These are phyloP conservation scores for Monosporascus sp. DNA, from an alignment of 2,329 filamentous ascomycete species.

Conservation along the genomic window DNA sequence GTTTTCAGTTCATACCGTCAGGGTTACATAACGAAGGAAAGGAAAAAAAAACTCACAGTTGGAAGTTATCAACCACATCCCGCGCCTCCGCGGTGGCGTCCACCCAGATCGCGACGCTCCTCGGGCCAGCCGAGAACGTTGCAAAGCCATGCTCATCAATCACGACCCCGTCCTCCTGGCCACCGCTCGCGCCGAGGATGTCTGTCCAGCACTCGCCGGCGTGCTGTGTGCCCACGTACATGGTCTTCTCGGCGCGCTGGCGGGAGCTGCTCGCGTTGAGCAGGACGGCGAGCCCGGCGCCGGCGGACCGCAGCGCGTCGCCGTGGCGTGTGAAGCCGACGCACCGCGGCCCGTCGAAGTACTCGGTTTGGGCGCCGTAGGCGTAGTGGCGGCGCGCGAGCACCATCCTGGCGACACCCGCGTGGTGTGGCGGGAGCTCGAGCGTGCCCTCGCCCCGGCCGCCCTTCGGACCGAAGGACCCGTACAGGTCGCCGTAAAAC, in stretches of 20 bases:
- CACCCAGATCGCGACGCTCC: neutral
- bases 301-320: constrained; percentile 27
- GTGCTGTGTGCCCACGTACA: constrained; percentile 56
- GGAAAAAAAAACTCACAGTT: neutral
- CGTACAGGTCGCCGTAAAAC: constrained; percentile 67
- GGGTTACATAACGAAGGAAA: neutral
- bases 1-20: neutral
- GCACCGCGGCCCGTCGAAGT: constrained; percentile 52
- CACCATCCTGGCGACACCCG: constrained; percentile 51
- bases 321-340: constrained; percentile 53
- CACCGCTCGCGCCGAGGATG: constrained; percentile 35
- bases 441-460: constrained; percentile 28
- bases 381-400: constrained; percentile 61
- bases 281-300: constrained; percentile 49
- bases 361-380: constrained; percentile 59
- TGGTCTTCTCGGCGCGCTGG: constrained; percentile 42
- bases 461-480: constrained; percentile 35
- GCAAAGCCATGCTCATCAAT: neutral
- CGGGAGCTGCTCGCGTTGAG: constrained; percentile 25
- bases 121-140: neutral
- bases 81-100: neutral
- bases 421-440: constrained; percentile 43
- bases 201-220: constrained; percentile 59
- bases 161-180: neutral
- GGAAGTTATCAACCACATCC: neutral